Conservation (phyloP, 176 grass and related monocot species). For the Microstegium vimineum region DNA sequence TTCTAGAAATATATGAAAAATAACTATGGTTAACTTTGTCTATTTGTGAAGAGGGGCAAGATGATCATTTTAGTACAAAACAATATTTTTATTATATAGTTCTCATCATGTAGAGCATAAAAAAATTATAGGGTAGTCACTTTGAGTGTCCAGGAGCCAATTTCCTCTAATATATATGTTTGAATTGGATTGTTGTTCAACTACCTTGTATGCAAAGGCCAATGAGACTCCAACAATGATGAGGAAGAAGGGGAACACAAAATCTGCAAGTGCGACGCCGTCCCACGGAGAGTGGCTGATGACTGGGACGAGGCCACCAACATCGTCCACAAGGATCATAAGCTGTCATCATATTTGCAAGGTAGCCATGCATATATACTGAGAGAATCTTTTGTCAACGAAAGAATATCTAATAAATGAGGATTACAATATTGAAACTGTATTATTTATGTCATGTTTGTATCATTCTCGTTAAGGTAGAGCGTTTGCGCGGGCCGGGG, state of each 20-base stretch:
- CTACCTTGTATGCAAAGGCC: conserved; percentile 68
- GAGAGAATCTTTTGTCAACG: background rate
- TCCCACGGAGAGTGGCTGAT: conserved; percentile 85
- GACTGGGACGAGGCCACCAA: conserved; percentile 48
- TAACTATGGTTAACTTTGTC: too few species aligned
- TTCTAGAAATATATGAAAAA: too few species aligned
- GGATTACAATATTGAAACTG: background rate
- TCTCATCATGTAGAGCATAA: too few species aligned
- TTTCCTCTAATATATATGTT: too few species aligned
- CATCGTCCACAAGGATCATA: conserved; percentile 82
- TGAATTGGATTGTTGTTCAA: background rate
- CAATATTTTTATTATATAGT: too few species aligned
- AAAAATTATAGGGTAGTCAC: too few species aligned
- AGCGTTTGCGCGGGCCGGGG: too few species aligned
- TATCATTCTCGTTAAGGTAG: too few species aligned
- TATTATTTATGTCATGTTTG: background rate
- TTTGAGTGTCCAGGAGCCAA: too few species aligned
- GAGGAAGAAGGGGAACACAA: conserved; percentile 87
- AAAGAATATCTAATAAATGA: background rate
- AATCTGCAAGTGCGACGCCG: conserved; percentile 58
- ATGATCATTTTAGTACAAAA: too few species aligned
- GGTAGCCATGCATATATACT: background rate
- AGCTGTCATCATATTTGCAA: conserved; percentile 41
- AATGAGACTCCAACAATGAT: conserved; percentile 76
- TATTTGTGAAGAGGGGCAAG: too few species aligned